Evolutionary conservation across 768 basidiomycete species (phyloP).

Genomic region (Boletus sp.): DNA sequence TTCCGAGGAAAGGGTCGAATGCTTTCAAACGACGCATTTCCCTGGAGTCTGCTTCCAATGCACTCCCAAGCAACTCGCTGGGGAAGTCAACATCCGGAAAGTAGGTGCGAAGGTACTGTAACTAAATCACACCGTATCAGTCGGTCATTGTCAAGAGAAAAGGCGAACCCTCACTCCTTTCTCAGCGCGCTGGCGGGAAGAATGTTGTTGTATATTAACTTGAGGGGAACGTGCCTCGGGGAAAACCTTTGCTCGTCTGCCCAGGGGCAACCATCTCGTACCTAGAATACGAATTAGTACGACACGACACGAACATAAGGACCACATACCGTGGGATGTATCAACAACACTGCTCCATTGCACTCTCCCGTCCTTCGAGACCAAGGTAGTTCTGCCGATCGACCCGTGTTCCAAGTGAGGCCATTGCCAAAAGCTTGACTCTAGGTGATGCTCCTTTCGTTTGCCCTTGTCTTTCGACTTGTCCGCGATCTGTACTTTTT

Average conservation of each 20-base stretch:
- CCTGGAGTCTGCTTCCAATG: conserved; percentile 48
- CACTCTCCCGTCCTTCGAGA: conserved; percentile 41
- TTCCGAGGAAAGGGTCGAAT: conserved; percentile 62
- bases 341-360: conserved; percentile 52
- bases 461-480: conserved; percentile 16
- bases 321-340: conserved; percentile 24
- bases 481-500: conserved; percentile 22
- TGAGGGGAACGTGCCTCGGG: conserved; percentile 52
- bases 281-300: conserved; percentile 24
- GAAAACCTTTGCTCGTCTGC: conserved; percentile 46
- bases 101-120: conserved; percentile 67
- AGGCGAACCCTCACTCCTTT: conserved; percentile 51
- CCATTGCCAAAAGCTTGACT: conserved; percentile 38
- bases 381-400: conserved; percentile 55
- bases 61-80: conserved; percentile 59
- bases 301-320: neutral
- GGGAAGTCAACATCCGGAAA: conserved; percentile 76
- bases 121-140: conserved; percentile 38
- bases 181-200: conserved; percentile 53
- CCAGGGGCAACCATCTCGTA: conserved; percentile 31
- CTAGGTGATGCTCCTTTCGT: conserved; percentile 31
- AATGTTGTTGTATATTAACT: conserved; percentile 29
- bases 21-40: conserved; percentile 32
- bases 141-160: neutral
- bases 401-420: conserved; percentile 59